These are phyloP conservation scores for Phytophthora macrochlamydospora DNA, from an alignment of 352 stramenopile genomes.

Conservation along the genomic window DNA sequence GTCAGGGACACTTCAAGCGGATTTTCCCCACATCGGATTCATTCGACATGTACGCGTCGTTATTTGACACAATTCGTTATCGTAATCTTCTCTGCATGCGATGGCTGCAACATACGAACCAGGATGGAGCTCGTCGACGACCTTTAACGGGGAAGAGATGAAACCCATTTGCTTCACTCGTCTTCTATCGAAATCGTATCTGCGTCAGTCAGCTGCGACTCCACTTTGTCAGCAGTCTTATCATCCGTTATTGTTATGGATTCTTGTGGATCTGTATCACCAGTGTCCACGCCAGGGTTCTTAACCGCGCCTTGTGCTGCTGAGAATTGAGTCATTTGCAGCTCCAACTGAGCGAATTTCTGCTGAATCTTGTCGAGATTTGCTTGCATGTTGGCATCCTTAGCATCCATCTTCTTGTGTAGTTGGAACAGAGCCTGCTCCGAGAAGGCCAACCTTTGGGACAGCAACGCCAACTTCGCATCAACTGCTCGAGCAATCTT, in stretches of 20 bases:
- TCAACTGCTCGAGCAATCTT: slow-evolving; percentile 70
- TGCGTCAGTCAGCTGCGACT: slow-evolving; percentile 5
- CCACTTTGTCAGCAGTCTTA: neutral
- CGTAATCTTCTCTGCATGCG: slow-evolving; percentile 68
- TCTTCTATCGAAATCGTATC: neutral
- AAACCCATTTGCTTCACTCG: slow-evolving; percentile 28
- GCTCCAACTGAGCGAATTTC: slow-evolving; percentile 45
- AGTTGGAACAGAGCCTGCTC: slow-evolving; percentile 71
- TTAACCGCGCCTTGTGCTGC: slow-evolving; percentile 2
- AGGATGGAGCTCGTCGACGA: slow-evolving; percentile 23
- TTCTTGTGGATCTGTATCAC: neutral
- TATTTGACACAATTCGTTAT: slow-evolving; percentile 65
- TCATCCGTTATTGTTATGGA: neutral
- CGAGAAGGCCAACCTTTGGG: slow-evolving; percentile 61
- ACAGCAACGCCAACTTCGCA: slow-evolving; percentile 57
- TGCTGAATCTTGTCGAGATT: slow-evolving; percentile 52
- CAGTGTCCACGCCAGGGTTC: slow-evolving; percentile 1
- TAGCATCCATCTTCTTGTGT: slow-evolving; percentile 58
- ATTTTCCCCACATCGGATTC: slow-evolving; percentile 73
- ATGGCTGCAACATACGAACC: slow-evolving; percentile 46
- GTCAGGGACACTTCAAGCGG: slow-evolving; percentile 69
- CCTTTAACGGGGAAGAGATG: slow-evolving; percentile 40
- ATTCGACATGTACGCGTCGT: slow-evolving; percentile 50
- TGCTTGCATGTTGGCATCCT: slow-evolving; percentile 37
- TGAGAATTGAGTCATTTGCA: slow-evolving; percentile 37